Percentiles rank a stretch among this genome's conserved stretches.
Evolutionary conservation across 768 basidiomycete species (phyloP).

Genomic region (Lactarius hatsudake): DNA sequence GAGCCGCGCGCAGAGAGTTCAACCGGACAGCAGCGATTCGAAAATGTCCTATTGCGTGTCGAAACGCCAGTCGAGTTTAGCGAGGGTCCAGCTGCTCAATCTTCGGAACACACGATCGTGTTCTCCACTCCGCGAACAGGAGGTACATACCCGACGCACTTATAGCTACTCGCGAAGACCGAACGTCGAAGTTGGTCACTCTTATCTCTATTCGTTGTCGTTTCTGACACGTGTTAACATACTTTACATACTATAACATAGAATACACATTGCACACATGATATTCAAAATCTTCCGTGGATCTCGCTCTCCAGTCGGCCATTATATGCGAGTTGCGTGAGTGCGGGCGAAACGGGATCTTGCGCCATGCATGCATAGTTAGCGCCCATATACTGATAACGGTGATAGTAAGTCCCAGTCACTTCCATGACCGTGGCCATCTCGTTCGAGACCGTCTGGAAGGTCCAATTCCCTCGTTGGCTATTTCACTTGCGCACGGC

Average conservation of each 20-base stretch:
- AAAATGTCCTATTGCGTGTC: constrained; percentile 2
- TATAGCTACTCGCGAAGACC: background rate
- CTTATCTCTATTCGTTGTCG: background rate
- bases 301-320: constrained; percentile 1
- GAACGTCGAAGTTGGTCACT: background rate
- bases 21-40: constrained; percentile 14
- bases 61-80: constrained; percentile 10
- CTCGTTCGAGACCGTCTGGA: background rate
- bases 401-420: constrained; percentile 3
- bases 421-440: background rate
- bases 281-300: background rate
- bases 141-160: background rate
- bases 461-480: background rate
- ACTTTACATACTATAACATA: background rate
- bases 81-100: constrained; percentile 10
- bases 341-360: background rate
- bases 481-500: background rate
- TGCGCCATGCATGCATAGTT: background rate
- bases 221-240: background rate
- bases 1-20: constrained; percentile 14
- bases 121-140: constrained; percentile 14
- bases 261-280: background rate
- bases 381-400: constrained; percentile 15
- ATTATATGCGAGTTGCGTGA: constrained; percentile 13
- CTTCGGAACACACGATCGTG: constrained; percentile 14